phyloP scores from a whole-genome alignment of 148 eudicot genomes.

The Polygonum maritimum region DNA sequence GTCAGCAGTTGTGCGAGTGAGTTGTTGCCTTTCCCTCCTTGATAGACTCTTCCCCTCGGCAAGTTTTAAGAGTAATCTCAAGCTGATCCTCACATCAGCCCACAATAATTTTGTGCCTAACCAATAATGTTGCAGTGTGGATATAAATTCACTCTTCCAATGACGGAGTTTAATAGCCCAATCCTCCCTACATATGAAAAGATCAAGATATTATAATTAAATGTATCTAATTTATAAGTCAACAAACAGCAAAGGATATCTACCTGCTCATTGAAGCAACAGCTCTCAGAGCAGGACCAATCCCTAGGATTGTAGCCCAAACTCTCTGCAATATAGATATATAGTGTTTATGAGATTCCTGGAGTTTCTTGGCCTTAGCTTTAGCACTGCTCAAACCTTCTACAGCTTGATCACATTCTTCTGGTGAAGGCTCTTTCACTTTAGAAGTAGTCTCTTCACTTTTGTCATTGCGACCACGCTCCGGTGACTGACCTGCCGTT shows the following conservation, averaged over 20 bases:
- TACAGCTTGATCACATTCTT: conserved; percentile 84
- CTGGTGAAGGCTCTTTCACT: conserved; percentile 72
- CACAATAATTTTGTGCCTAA: conserved; percentile 72
- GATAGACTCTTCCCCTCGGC: conserved; percentile 64
- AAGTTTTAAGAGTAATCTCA: conserved; percentile 56
- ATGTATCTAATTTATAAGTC: background rate
- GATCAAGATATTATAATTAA: background rate
- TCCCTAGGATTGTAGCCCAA: conserved; percentile 62
- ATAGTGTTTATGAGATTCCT: conserved; percentile 45
- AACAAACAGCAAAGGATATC: background rate
- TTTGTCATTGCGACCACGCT: conserved; percentile 19
- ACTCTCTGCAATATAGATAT: conserved; percentile 35
- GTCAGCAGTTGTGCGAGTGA: conserved; percentile 85
- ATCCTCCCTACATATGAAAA: conserved; percentile 47
- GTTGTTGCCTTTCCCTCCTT: conserved; percentile 85
- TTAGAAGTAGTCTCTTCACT: conserved; percentile 35
- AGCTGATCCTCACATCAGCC: conserved; percentile 84
- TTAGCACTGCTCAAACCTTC: conserved; percentile 67
- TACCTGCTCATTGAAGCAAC: conserved; percentile 86
- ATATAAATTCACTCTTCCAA: conserved; percentile 61
- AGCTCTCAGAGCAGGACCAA: conserved; percentile 69
- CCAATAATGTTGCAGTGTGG: conserved; percentile 78
- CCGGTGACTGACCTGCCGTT: conserved; percentile 43
- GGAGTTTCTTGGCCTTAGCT: conserved; percentile 71
- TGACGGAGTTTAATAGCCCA: conserved; percentile 65